Conservation (phyloP, 371 early-diverging fungal genomes). For the Gilbertella persicaria region DNA sequence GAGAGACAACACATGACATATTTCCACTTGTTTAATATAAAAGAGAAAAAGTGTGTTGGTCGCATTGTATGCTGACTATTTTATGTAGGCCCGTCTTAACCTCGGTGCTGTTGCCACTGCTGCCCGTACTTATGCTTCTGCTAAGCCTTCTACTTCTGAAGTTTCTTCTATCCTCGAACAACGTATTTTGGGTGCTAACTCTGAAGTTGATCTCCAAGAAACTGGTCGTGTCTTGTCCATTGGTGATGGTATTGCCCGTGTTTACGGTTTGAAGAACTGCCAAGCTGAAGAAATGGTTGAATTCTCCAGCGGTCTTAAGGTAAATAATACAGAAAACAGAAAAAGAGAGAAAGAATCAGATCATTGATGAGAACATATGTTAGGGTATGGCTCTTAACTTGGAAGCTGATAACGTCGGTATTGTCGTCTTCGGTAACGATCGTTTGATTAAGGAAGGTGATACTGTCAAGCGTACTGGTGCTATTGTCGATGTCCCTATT, state of each 20-base stretch:
- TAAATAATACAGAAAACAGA: slow-evolving; percentile 28
- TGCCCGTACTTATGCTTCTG: slow-evolving; percentile 57
- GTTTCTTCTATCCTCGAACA: slow-evolving; percentile 91
- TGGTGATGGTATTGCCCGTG: slow-evolving; percentile 99
- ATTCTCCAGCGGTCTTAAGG: slow-evolving; percentile 95
- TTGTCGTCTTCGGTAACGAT: slow-evolving; percentile 98
- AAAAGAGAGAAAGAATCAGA: not conserved
- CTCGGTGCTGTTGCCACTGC: slow-evolving; percentile 58
- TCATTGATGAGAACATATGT: not conserved
- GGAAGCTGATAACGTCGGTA: slow-evolving; percentile 98
- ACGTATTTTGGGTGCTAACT: slow-evolving; percentile 84
- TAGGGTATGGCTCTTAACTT: slow-evolving; percentile 97
- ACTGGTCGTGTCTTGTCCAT: slow-evolving; percentile 97
- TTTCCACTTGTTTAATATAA: too few relatives aligned
- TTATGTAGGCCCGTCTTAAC: slow-evolving; percentile 49
- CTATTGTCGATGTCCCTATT: slow-evolving; percentile 95
- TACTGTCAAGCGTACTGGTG: slow-evolving; percentile 95
- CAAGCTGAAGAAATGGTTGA: slow-evolving; percentile 99
- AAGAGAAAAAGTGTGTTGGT: not conserved
- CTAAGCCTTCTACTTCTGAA: slow-evolving; percentile 77
- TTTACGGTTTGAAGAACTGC: slow-evolving; percentile 94
- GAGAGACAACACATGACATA: too few relatives aligned
- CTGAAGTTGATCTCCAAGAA: slow-evolving; percentile 88
- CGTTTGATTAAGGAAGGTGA: slow-evolving; percentile 91
- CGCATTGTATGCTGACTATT: not conserved